Base-by-base conservation (phyloP, 2,329 filamentous ascomycete genomes). In the Ophiostoma fasciatum region DNA sequence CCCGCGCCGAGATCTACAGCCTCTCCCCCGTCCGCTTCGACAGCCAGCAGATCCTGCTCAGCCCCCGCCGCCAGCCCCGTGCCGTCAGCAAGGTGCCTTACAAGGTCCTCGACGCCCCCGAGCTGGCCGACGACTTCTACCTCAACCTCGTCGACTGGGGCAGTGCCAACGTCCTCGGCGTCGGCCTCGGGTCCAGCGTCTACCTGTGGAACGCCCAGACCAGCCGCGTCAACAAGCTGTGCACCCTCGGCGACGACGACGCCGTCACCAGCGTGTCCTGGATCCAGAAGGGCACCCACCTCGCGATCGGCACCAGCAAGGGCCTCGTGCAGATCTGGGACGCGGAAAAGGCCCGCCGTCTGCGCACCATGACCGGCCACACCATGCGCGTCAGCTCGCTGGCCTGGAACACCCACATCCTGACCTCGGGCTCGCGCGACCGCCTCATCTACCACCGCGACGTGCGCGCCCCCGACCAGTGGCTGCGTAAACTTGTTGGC, bases 131-230 rank as follows among this genome's bases (percentile, higher is more conserved):
- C 51, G 90, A 98, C 53, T 98, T 96, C 56, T 98, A 98, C 50
- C 66, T 98, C 25, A 98, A 98, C 50, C 63, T 98, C 19, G 88
- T 98, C 4, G 90, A 98, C 51, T 98, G 90, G 90, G 90, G 90
- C 29, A 92, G 83, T 49, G 85, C 82, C 47, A 94, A 96, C 55
- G 80, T 94, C 8, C 67, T 98, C 10, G 90, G 88, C 7, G 90
- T 98, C 29, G 90, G 90, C 0, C 62, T 98, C 19, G 87, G 87
- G 14, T 83, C 81, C 14, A 92, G 83, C 46, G 90, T 98, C 6
- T 98, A 96, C 53, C 90, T 96, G 75, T 98, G 90, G 90, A 94
- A 94, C 54, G 90, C 87, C 5, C 76, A 84, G 46, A 81, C 81
- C 7, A 90, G 88, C 43, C 74, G 82, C 45, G 90, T 98, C 3